phyloP scores from a whole-genome alignment of 1,284 basidiomycete genomes.

The Sporisorium reilianum region DNA sequence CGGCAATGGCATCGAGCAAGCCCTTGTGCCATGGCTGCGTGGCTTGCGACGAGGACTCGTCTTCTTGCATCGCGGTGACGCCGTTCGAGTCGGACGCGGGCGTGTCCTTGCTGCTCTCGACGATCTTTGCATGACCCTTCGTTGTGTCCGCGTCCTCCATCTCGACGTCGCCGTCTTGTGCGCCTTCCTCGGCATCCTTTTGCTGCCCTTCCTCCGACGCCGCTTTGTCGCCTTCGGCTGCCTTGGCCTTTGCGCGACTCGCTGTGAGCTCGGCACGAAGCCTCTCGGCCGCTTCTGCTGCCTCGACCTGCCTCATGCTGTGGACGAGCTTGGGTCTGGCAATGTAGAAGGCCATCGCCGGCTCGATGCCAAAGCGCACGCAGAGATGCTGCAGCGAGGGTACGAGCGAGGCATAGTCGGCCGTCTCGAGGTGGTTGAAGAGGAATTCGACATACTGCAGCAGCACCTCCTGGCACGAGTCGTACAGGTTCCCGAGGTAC shows the following conservation, averaged over 20 bases:
- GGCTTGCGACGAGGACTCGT: background rate
- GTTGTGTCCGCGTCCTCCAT: constrained; percentile 31
- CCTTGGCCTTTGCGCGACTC: constrained; percentile 39
- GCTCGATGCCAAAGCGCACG: constrained; percentile 62
- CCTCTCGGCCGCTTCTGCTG: constrained; percentile 45
- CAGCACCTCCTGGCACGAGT: constrained; percentile 63
- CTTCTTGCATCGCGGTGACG: background rate
- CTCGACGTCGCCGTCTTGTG: constrained; percentile 33
- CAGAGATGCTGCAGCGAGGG: constrained; percentile 53
- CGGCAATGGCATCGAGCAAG: constrained; percentile 53
- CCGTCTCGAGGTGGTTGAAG: constrained; percentile 54
- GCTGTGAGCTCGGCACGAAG: constrained; percentile 54
- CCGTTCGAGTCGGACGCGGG: background rate
- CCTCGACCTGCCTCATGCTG: constrained; percentile 52
- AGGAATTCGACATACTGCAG: constrained; percentile 68
- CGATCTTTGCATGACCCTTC: constrained; percentile 1
- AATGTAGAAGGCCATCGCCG: constrained; percentile 65
- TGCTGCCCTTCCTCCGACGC: background rate
- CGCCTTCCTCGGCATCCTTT: background rate
- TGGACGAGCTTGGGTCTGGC: constrained; percentile 57
- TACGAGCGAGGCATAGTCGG: constrained; percentile 55
- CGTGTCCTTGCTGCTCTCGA: background rate
- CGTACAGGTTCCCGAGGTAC: constrained; percentile 66
- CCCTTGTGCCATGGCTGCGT: constrained; percentile 57
- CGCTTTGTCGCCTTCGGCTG: constrained; percentile 15